Evolutionary conservation across 1,139 yeast species (phyloP).

Genomic region (Suhomyces panamericanus): DNA sequence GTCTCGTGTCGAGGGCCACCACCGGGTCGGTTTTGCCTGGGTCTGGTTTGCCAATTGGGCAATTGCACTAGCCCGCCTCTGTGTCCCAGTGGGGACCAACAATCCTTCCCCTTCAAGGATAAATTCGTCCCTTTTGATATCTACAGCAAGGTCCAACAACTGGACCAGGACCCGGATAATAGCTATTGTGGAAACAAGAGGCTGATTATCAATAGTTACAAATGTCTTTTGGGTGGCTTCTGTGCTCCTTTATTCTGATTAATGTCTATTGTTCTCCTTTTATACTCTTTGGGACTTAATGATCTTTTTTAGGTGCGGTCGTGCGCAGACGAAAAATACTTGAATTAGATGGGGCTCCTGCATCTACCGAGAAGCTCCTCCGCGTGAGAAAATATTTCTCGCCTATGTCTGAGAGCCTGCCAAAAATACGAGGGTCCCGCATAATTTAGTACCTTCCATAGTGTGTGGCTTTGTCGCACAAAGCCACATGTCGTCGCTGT

Average conservation of each 20-base stretch:
- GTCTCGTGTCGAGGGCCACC: no score
- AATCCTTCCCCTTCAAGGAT: constrained; percentile 2
- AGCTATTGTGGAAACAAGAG: background rate
- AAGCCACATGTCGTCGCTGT: constrained; percentile 4
- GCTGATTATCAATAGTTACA: background rate
- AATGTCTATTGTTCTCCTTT: constrained; percentile 3
- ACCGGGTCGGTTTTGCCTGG: no score
- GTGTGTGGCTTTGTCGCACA: constrained; percentile 4
- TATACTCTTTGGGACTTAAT: constrained; percentile 2
- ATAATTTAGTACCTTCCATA: constrained; percentile 4
- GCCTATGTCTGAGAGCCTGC: constrained; percentile 6
- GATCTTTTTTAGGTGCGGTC: background rate
- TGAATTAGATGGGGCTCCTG: background rate
- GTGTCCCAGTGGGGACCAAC: background rate
- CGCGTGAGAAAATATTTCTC: constrained; percentile 2
- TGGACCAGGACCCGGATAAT: background rate
- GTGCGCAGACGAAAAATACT: background rate
- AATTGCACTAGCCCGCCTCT: background rate
- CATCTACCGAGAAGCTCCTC: constrained; percentile 1
- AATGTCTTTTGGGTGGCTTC: background rate
- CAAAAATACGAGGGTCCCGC: constrained; percentile 8
- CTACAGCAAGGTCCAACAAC: background rate
- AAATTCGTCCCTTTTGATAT: background rate
- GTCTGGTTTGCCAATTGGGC: no score
- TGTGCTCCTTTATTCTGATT: background rate